phyloP scores from a whole-genome alignment of 768 basidiomycete species.

The Auriscalpium vulgare region DNA sequence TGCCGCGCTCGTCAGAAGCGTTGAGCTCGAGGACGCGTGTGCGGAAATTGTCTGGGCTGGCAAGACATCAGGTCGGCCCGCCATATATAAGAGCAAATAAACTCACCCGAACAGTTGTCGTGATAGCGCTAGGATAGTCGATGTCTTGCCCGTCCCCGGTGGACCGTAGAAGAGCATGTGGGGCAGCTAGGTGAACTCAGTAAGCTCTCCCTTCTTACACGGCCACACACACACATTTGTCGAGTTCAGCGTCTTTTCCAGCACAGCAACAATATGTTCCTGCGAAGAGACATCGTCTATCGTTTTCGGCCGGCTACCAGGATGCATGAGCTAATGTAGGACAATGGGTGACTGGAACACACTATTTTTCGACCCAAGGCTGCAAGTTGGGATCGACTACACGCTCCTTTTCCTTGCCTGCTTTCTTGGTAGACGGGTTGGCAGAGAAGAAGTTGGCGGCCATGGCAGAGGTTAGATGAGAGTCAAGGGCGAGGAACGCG shows the following conservation, averaged over 20 bases:
- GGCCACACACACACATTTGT: conserved; percentile 58
- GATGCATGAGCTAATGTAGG: too few relatives aligned
- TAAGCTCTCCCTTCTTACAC: not conserved
- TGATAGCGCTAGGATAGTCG: conserved; percentile 90
- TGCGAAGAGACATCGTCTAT: conserved; percentile 98
- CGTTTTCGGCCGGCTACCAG: conserved; percentile 82
- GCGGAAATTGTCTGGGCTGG: conserved; percentile 88
- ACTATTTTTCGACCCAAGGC: conserved; percentile 99
- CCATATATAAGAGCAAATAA: not conserved
- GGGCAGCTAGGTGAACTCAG: conserved; percentile 57
- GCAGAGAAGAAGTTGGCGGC: conserved; percentile 48
- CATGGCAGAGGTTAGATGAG: conserved; percentile 31
- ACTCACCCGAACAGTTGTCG: conserved; percentile 89
- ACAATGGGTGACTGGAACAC: conserved; percentile 16
- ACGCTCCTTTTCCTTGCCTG: conserved; percentile 22
- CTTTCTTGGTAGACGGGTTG: conserved; percentile 20
- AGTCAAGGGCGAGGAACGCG: conserved; percentile 19
- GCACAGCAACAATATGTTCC: conserved; percentile 89
- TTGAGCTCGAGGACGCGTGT: conserved; percentile 94
- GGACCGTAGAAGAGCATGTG: conserved; percentile 99
- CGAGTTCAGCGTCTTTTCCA: conserved; percentile 83
- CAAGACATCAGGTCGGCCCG: not conserved
- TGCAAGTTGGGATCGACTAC: conserved; percentile 51
- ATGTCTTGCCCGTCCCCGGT: conserved; percentile 97
- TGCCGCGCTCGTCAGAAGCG: conserved; percentile 97